Base-by-base conservation (phyloP, 179 eudicot genomes). In the Silene coronaria region DNA sequence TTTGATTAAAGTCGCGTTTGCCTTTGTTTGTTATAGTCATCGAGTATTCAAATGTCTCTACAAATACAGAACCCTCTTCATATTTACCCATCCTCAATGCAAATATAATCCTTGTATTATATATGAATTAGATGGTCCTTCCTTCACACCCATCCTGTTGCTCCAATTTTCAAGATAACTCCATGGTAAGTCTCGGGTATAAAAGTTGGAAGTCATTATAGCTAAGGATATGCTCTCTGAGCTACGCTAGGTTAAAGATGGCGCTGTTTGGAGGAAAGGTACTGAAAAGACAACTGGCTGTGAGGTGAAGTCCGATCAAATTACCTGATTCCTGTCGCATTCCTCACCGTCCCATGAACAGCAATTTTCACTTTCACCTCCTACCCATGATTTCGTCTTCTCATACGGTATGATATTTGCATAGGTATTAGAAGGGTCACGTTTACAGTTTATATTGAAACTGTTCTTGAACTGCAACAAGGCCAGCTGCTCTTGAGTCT, bases 11-110 rank as follows among this genome's bases (percentile, higher is more conserved):
- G 72, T 86, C 87, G 67, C 8, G 64, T 21, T 23, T 70, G 5
- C 89, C 89, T 77, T 86, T 86, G 58, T 63, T 72, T 0, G 72
- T 71, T 22, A 79, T 60, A 16, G 69, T 64, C 42, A 64, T 6
- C 74, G 75, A 34, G 53, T 34, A 34, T 7, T 19, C 51, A 1
- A 74, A 32, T 6, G 68, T 17, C 17, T 73, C 14, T 8, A 60
- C 5, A 60, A 60, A 60, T 60, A 11, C 48, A 42, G 48, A 42
- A 7, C 48, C 48, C 48, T 42, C 13, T 19, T 60, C 51, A 10
- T 75, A 6, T 65, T 81, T 0, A 1, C 21, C 46, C 70, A 2
- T 8, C 17, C 3, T 2, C 5, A 13, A 7, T 9, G 0, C 13
- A 3, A 21, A 27, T 0, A 1, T 28, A 2, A 27, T 13, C 7